Conservation (phyloP, 2,329 filamentous ascomycete genomes). For the Clathrospora elynae region DNA sequence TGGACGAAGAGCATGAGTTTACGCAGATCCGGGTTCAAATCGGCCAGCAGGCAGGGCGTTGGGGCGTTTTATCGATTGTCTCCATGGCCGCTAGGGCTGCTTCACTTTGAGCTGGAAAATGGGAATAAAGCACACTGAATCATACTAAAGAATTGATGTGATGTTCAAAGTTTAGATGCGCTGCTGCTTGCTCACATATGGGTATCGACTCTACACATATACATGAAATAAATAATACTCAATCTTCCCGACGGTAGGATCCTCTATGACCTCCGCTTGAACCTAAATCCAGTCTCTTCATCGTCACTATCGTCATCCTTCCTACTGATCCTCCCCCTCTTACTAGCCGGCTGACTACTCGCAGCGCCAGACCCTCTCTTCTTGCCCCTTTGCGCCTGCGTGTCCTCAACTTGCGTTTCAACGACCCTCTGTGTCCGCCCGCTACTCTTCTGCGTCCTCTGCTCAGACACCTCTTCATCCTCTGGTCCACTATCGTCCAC, state of each 20-base stretch:
- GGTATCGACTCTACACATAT: no score
- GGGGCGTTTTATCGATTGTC: no score
- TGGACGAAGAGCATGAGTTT: slow-evolving; percentile 3
- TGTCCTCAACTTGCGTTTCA: slow-evolving; percentile 42
- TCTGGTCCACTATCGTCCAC: slow-evolving; percentile 42
- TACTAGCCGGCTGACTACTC: slow-evolving; percentile 33
- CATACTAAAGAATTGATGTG: no score
- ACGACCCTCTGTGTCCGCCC: slow-evolving; percentile 32
- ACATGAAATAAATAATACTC: no score
- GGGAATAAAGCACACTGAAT: no score
- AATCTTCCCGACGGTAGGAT: no score
- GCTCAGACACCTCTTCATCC: slow-evolving; percentile 28
- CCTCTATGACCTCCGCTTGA: slow-evolving; percentile 48
- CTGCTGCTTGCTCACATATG: no score
- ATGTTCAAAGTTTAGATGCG: no score
- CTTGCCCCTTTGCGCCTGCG: slow-evolving; percentile 31
- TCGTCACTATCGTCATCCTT: slow-evolving; percentile 60
- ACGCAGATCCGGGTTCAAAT: no score
- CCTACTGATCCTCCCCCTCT: slow-evolving; percentile 30
- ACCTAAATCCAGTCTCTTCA: slow-evolving; percentile 62
- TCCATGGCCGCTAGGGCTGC: no score
- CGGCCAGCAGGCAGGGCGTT: no score
- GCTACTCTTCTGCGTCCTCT: slow-evolving; percentile 30
- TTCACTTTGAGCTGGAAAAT: no score
- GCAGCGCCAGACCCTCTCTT: slow-evolving; percentile 37